Evolutionary conservation across 2,329 filamentous ascomycete species (phyloP).

Genomic region (Teratosphaeria viscida): DNA sequence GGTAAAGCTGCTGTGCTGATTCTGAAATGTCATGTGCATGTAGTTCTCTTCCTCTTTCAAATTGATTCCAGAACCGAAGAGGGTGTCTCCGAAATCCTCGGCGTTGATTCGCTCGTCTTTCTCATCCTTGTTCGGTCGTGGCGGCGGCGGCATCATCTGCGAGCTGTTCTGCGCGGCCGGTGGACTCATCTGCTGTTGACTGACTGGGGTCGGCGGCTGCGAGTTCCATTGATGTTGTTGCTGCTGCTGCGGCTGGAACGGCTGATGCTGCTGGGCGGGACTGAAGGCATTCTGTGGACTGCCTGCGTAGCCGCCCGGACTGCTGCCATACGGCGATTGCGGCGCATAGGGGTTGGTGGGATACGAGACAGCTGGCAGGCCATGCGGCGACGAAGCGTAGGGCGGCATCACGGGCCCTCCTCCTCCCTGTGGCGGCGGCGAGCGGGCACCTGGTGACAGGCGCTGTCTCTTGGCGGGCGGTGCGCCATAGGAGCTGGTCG

Average conservation of each 20-base stretch:
- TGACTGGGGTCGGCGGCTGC: conserved; percentile 8
- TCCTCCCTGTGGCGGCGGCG: conserved; percentile 35
- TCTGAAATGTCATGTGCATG: conserved; percentile 56
- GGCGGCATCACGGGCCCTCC: conserved; percentile 19
- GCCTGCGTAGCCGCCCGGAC: conserved; percentile 13
- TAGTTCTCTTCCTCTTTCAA: conserved; percentile 77
- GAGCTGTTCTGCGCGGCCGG: conserved; percentile 3
- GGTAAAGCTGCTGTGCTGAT: conserved; percentile 30
- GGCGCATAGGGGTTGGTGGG: conserved; percentile 30
- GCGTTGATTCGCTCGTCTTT: conserved; percentile 49
- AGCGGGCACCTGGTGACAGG: conserved; percentile 57
- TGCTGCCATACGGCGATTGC: conserved; percentile 19
- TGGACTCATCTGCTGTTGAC: conserved; percentile 5
- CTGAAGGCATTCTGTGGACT: conserved; percentile 23
- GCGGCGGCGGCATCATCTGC: conserved; percentile 50
- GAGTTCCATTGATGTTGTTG: conserved; percentile 9
- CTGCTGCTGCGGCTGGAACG: conserved; percentile 6
- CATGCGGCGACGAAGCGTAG: conserved; percentile 26
- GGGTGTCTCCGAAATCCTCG: conserved; percentile 73
- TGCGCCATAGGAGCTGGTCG: conserved; percentile 34
- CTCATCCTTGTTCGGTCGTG: conserved; percentile 43
- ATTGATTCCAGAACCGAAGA: conserved; percentile 78
- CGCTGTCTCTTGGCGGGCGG: conserved; percentile 66
- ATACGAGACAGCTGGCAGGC: conserved; percentile 25
- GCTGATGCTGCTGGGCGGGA: conserved; percentile 21